Base-by-base conservation (phyloP, 495 filamentous ascomycete genomes). In the Bombardia bombarda region DNA sequence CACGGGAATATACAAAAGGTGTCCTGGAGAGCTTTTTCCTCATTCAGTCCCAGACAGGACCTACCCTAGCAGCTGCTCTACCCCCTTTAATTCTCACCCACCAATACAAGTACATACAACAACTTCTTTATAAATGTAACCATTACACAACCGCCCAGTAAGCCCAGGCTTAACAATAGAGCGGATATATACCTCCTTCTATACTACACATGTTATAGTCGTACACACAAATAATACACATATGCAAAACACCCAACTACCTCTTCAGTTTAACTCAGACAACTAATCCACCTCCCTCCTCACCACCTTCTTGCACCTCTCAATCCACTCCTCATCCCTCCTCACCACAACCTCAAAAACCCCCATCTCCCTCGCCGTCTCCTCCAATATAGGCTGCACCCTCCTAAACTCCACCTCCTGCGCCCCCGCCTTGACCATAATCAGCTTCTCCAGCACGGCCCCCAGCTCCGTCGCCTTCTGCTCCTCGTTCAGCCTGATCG, bases 361-460 rank as follows among this genome's bases (percentile, higher is more conserved):
- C 6, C 73, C 70, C 78, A 83, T 81, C 43, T 80, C 74, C 35
- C 44, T 40, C 13, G 77, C 75, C 17, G 72, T 73, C 17, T 57
- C 48, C 18, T 55, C 52, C 19, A 82, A 40, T 26, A 47, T n/a
- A 3, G 42, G 57, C 31, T 69, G 55, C 3, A 58, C 51, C 37
- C 77, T 65, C n/a, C 67, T 55, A 4, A 47, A 46, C 28, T 32
- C 39, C 2, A 46, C 44, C 22, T 68, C 54, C n/a, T 58, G 49
- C 36, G 48, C 42, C 12, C 60, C 58, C 8, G 61, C 63, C 50
- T 67, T 73, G 25, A 63, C 57, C 61, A 81, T 39, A n/a, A 57
- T 46, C 9, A 54, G 39, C 40, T 44, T 58, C 40, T 61, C 59
- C 38, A 62, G 43, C 20, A 65, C 59, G 7, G 43, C 43, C 7